Conservation (phyloP, 768 basidiomycete genomes). For the Boletus sensibilis region DNA sequence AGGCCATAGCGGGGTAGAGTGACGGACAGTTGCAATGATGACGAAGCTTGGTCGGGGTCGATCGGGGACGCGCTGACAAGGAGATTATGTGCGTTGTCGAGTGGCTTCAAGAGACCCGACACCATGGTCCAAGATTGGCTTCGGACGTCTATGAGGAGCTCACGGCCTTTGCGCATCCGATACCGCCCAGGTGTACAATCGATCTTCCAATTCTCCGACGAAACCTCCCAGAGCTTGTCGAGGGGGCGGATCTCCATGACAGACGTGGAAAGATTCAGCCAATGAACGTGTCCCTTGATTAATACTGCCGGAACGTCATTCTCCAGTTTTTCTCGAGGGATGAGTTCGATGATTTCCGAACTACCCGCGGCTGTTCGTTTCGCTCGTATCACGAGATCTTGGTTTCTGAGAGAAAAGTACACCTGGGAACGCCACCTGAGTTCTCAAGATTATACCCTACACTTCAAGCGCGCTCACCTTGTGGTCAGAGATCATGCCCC, state of each 20-base stretch:
- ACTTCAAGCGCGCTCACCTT: neutral
- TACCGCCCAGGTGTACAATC: slow-evolving; percentile 1
- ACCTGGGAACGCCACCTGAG: slow-evolving; percentile 20
- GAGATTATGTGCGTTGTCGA: slow-evolving; percentile 15
- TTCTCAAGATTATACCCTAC: neutral
- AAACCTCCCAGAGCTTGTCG: slow-evolving; percentile 16
- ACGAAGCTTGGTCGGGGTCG: neutral
- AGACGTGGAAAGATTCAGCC: slow-evolving; percentile 22
- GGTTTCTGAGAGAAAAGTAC: slow-evolving; percentile 7
- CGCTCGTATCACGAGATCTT: slow-evolving; percentile 15
- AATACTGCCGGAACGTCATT: slow-evolving; percentile 23
- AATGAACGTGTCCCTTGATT: slow-evolving; percentile 23
- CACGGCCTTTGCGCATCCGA: neutral
- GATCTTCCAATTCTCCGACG: slow-evolving; percentile 23
- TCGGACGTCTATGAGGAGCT: slow-evolving; percentile 24
- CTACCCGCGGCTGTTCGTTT: neutral
- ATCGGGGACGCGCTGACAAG: slow-evolving; percentile 9
- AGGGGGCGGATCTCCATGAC: slow-evolving; percentile 28
- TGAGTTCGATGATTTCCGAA: slow-evolving; percentile 12
- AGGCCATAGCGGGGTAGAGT: slow-evolving; percentile 40
- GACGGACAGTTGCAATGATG: slow-evolving; percentile 21
- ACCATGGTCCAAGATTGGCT: slow-evolving; percentile 27
- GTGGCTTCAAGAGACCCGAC: slow-evolving; percentile 8
- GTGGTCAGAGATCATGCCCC: neutral
- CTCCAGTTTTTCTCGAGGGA: slow-evolving; percentile 17